Evolutionary conservation across 1,284 basidiomycete genomes (phyloP), one percentile per base, ranked within the genome.

Genomic region (Paramarasmius palmivorus): DNA sequence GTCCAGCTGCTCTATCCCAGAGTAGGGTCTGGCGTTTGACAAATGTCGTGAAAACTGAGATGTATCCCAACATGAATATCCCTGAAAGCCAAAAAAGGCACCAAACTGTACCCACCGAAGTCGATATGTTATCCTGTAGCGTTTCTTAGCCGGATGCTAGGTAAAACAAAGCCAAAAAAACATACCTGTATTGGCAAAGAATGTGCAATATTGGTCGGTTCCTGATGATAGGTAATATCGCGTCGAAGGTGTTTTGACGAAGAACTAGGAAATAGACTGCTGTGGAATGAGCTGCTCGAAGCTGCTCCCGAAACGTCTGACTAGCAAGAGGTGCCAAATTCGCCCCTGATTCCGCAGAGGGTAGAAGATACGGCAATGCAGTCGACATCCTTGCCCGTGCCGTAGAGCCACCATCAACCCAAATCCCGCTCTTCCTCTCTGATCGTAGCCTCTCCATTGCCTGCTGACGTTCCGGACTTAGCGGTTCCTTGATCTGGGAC

Each of bases 401-500:
- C n/a, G n/a, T n/a, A n/a, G n/a, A n/a, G n/a, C n/a, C n/a, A 32
- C n/a, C 17, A 19, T 15, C 14, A 17, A 29, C n/a, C n/a, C 7
- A 12, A 12, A 26, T 12, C 15, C 47, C 7, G 19, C 47, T 47
- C 22, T 47, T 47, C 12, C 52, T 48, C 26, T 42, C 42, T 36
- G 46, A 34, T 17, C 38, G 49, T 29, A 57, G 29, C 12, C 37
- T 48, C 34, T 53, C 37, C 6, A 57, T 52, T 8, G 55, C 55
- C 32, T 38, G 39, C 20, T 53, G 48, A 2, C 55, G 47, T 37
- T 57, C 52, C 2, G 37, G 41, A 35, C 49, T 68, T 38, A 49
- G 61, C 46, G 17, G 17, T 53, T 29, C 23, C n/a, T 41, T 62
- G 48, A 72, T 60, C 12, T 70, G 69, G n/a, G 71, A 73, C 41